Percentiles rank a stretch among this genome's conserved stretches.
Conservation (phyloP, 768 basidiomycete genomes). For the Tylopilus balloui region DNA sequence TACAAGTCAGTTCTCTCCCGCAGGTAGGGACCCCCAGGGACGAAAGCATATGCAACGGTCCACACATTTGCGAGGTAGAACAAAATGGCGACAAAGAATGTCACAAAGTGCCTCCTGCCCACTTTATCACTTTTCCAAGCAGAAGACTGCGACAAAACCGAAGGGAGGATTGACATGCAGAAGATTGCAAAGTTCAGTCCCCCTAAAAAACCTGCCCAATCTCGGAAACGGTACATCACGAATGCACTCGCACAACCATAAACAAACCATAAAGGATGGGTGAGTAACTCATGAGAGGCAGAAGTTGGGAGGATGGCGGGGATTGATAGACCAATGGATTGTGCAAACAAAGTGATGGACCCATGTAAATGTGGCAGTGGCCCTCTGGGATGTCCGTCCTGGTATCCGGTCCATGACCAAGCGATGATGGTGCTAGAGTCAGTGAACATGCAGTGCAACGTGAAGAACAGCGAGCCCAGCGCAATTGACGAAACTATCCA, state of each 20-base stretch:
- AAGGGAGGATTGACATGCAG: conserved; percentile 59
- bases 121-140: conserved; percentile 33
- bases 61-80: conserved; percentile 69
- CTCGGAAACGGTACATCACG: conserved; percentile 52
- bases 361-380: conserved; percentile 71
- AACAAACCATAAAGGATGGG: conserved; percentile 49
- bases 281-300: conserved; percentile 27
- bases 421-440: conserved; percentile 77
- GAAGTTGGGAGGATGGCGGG: conserved; percentile 30
- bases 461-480: conserved; percentile 66
- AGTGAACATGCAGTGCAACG: conserved; percentile 64
- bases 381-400: conserved; percentile 53
- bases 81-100: conserved; percentile 57
- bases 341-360: conserved; percentile 60
- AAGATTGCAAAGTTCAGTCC: conserved; percentile 62
- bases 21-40: conserved; percentile 71
- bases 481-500: conserved; percentile 48
- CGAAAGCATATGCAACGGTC: conserved; percentile 89
- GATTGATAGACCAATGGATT: conserved; percentile 52
- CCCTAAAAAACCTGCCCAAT: conserved; percentile 69
- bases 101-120: conserved; percentile 49
- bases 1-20: conserved; percentile 75
- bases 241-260: conserved; percentile 51
- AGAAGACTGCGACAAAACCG: conserved; percentile 47
- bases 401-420: conserved; percentile 90